Evolutionary conservation across 163 green algal genomes (phyloP).

Genomic region (Chloromonas sp.): DNA sequence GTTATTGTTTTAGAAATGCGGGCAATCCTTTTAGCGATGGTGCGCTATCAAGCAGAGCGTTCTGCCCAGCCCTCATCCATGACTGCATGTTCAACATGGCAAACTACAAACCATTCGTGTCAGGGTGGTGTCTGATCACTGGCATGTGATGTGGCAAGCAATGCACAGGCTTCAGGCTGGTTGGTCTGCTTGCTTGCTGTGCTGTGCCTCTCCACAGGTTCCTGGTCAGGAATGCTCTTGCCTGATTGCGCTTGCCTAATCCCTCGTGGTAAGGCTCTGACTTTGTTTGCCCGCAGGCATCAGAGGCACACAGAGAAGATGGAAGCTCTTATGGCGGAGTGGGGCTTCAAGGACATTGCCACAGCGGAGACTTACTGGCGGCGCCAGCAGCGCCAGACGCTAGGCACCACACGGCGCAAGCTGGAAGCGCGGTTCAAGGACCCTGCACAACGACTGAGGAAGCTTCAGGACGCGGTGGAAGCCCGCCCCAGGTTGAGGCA

Average conservation of each 20-base stretch:
- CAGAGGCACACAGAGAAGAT: slow-evolving; percentile 29
- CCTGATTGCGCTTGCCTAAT: too few species aligned
- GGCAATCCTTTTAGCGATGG: not conserved
- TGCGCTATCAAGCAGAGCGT: not conserved
- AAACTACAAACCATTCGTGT: too few species aligned
- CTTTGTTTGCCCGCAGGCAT: not conserved
- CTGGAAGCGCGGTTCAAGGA: slow-evolving; percentile 28
- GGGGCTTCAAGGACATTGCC: slow-evolving; percentile 49
- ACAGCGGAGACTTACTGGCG: slow-evolving; percentile 53
- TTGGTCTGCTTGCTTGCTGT: too few species aligned
- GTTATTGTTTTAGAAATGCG: too few species aligned
- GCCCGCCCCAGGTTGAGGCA: not conserved
- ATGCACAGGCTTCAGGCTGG: too few species aligned
- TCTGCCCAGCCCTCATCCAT: not conserved
- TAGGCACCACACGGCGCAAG: slow-evolving; percentile 4
- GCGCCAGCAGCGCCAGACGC: slow-evolving; percentile 27
- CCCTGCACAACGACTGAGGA: slow-evolving; percentile 23
- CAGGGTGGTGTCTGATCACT: too few species aligned
- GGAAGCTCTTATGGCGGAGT: slow-evolving; percentile 49
- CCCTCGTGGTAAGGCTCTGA: not conserved
- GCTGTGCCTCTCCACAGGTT: too few species aligned
- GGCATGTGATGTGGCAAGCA: too few species aligned
- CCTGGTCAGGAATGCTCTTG: too few species aligned
- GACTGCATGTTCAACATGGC: not conserved
- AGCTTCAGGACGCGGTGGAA: slow-evolving; percentile 24